Percentiles rank a stretch among this genome's conserved stretches.
These are phyloP conservation scores for Arabis hirsuta DNA, from an alignment of 345 rosid genomes.

Conservation along the genomic window DNA sequence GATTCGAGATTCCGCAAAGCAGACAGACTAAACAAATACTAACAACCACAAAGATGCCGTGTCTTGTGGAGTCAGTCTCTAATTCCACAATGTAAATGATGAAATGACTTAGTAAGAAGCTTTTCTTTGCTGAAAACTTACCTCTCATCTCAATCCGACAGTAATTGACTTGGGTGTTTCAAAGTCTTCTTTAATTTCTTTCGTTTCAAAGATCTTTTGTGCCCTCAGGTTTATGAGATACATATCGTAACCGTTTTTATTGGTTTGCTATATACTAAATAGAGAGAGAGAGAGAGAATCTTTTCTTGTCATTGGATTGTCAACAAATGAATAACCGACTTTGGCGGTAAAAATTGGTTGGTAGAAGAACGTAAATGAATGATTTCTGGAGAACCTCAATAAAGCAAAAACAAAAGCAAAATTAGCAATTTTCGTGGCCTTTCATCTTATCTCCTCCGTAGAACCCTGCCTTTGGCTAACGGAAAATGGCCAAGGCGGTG, in stretches of 20 bases:
- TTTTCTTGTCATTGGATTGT: slow-evolving; percentile 28
- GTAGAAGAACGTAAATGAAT: slow-evolving; percentile 21
- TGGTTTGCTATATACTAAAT: slow-evolving; percentile 29
- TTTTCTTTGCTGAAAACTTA: slow-evolving; percentile 9
- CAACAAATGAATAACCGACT: slow-evolving; percentile 51
- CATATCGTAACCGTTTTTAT: slow-evolving; percentile 29
- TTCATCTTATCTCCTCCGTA: slow-evolving; percentile 22
- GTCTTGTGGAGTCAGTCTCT: slow-evolving; percentile 10
- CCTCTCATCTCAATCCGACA: slow-evolving; percentile 19
- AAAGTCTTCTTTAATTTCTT: slow-evolving; percentile 11
- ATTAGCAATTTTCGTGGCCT: slow-evolving; percentile 26
- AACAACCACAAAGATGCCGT: slow-evolving; percentile 37
- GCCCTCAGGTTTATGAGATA: slow-evolving; percentile 20
- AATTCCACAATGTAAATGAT: slow-evolving; percentile 52
- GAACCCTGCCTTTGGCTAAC: slow-evolving; percentile 42
- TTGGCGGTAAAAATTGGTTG: slow-evolving; percentile 41
- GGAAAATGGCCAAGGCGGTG: slow-evolving; percentile 71
- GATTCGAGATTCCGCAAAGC: slow-evolving; percentile 46
- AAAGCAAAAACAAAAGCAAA: slow-evolving; percentile 26
- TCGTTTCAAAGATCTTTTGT: slow-evolving; percentile 20
- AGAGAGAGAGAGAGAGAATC: background rate
- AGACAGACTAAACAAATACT: slow-evolving; percentile 40
- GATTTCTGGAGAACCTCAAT: background rate
- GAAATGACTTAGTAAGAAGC: slow-evolving; percentile 41
- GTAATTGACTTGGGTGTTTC: slow-evolving; percentile 32